A percentile compares a stretch with the other conserved stretches of the same genome.
Evolutionary conservation across 2,329 filamentous ascomycete genomes (phyloP).

Genomic region (Nigrospora oryzae): DNA sequence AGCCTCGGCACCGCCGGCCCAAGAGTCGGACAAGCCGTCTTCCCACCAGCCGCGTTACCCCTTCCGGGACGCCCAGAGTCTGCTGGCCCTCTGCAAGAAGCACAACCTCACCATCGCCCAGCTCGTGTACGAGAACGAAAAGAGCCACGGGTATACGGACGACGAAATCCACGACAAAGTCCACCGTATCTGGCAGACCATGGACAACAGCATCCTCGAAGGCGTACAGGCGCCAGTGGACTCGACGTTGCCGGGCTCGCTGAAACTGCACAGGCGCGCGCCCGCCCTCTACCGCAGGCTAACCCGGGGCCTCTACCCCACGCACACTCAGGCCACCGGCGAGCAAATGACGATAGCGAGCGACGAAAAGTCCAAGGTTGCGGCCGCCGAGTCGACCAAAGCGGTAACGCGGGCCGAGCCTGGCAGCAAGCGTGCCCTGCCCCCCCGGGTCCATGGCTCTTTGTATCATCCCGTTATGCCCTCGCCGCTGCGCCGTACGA

Average conservation of each 20-base stretch:
- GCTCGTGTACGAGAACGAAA: slow-evolving; percentile 43
- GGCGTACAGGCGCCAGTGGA: slow-evolving; percentile 36
- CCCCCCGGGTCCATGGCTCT: slow-evolving; percentile 34
- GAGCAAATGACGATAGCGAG: slow-evolving; percentile 1
- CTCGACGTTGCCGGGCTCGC: slow-evolving; percentile 33
- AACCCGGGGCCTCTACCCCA: slow-evolving; percentile 36
- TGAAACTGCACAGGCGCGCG: slow-evolving; percentile 37
- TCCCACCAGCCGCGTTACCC: slow-evolving; percentile 32
- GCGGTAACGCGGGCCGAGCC: slow-evolving; percentile 9
- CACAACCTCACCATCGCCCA: slow-evolving; percentile 44
- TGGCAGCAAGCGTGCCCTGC: slow-evolving; percentile 17
- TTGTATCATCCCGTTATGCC: slow-evolving; percentile 36
- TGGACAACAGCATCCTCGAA: slow-evolving; percentile 41
- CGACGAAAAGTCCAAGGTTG: not conserved
- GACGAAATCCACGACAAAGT: slow-evolving; percentile 39
- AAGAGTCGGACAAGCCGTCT: slow-evolving; percentile 6
- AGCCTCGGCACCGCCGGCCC: slow-evolving; percentile 5
- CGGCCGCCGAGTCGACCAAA: slow-evolving; percentile 5
- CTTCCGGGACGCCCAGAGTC: slow-evolving; percentile 36
- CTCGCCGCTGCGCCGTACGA: slow-evolving; percentile 34
- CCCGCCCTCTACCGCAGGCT: slow-evolving; percentile 34
- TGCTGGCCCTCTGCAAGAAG: slow-evolving; percentile 36
- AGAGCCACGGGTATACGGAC: slow-evolving; percentile 39
- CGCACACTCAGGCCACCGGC: slow-evolving; percentile 15
- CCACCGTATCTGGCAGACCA: slow-evolving; percentile 40